Base-by-base conservation (phyloP, 2,329 filamentous ascomycete species). In the Coleophoma eucalyptorum region DNA sequence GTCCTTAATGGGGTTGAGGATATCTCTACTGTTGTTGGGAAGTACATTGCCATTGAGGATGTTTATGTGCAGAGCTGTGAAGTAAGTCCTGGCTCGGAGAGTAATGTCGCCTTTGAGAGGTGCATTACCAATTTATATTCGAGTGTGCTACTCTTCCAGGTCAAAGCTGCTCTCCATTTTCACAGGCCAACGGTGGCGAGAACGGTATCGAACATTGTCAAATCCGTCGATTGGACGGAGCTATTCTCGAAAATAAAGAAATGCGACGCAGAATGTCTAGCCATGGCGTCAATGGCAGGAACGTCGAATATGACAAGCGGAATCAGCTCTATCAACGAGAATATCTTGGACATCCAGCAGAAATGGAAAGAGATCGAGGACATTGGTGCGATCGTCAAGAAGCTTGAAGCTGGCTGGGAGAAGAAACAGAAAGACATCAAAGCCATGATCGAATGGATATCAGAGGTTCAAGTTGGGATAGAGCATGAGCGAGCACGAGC, bases 31-130 rank as follows among this genome's bases (percentile, higher is more conserved):
- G 16, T 53, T 32, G 26, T 53, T 35, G 48, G 19, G 21, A 53
- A 50, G 33, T 53, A 50, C 26, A 53, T 53, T 48, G 43, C 51
- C 15, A 50, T 53, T 38, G 51, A 53, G 33, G 47, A 50, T 43
- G 21, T 53, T 19, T 53, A 48, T 41, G 48, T 53, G 7, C 51
- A 50, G 21, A 53, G 32, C 31, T 44, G 21, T 47, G 43, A 44
- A 19, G 42, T 38, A n/a, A 44, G 20, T 37, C 20, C 48, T 10
- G 15, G 33, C n/a, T 35, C 35, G 8, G 51, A 47, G 18, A 43
- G 26, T 16, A 50, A 47, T 31, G 38, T 16, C 4, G 32, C 20
- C 21, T 50, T 50, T 32, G 49, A 50, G 21, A n/a, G n/a, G 13
- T 26, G 19, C 18, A 50, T 50, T 33, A 35, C 38, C 32, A 44